Percentiles rank a stretch among this genome's conserved stretches.
Evolutionary conservation across 1,284 basidiomycete genomes (phyloP).

Genomic region (Ceratobasidium sp.): DNA sequence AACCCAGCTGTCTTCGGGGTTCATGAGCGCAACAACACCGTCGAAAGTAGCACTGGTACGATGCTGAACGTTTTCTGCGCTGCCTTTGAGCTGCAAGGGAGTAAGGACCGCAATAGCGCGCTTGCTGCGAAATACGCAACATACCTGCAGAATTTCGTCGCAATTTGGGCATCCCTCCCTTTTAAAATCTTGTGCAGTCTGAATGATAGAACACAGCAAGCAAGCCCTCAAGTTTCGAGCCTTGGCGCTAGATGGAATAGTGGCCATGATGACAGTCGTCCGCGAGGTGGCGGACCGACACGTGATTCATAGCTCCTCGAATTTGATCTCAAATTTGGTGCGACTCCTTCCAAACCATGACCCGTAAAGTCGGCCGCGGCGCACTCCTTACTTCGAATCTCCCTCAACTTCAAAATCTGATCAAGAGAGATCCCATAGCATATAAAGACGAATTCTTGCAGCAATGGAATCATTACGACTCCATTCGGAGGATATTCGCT

Average conservation of each 20-base stretch:
- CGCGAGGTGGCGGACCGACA: constrained; percentile 1
- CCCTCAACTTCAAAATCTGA: constrained; percentile 87
- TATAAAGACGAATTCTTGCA: constrained; percentile 98
- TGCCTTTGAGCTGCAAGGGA: constrained; percentile 81
- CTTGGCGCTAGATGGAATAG: constrained; percentile 66
- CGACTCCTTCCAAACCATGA: constrained; percentile 13
- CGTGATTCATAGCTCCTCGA: background rate
- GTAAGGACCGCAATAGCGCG: background rate
- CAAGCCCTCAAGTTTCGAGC: constrained; percentile 86
- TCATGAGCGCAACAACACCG: constrained; percentile 87
- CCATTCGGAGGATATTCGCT: constrained; percentile 83
- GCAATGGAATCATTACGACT: constrained; percentile 97
- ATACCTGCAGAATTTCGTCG: constrained; percentile 90
- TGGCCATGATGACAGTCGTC: constrained; percentile 28
- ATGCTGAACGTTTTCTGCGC: constrained; percentile 78
- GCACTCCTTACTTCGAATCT: constrained; percentile 59
- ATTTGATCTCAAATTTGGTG: constrained; percentile 38
- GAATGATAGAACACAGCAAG: constrained; percentile 89
- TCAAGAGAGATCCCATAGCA: constrained; percentile 89
- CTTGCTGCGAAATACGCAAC: constrained; percentile 41
- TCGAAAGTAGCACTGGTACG: constrained; percentile 97
- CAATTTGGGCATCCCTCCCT: constrained; percentile 94
- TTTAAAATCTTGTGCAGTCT: constrained; percentile 83
- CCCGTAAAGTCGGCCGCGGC: constrained; percentile 42
- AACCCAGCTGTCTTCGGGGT: constrained; percentile 93